phyloP scores from a whole-genome alignment of 2,329 filamentous ascomycete genomes.

The Penicillium thymicola region DNA sequence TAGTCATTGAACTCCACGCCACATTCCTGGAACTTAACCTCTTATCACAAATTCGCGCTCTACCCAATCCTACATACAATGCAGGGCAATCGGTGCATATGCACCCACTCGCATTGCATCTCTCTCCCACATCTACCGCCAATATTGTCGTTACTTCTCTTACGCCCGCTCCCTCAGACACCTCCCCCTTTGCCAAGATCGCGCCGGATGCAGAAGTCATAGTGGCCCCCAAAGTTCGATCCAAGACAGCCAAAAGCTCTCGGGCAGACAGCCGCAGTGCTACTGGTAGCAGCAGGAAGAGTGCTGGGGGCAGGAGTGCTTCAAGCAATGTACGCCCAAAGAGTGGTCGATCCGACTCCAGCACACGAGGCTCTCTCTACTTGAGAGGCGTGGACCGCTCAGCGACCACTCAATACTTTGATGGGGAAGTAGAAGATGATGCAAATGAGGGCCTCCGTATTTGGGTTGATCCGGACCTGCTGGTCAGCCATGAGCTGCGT shows the following conservation, averaged over 20 bases:
- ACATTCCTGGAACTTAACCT: conserved; percentile 94
- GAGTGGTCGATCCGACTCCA: conserved; percentile 61
- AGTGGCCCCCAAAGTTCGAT: conserved; percentile 86
- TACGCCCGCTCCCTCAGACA: conserved; percentile 66
- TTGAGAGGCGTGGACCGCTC: conserved; percentile 73
- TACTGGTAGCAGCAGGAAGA: conserved; percentile 73
- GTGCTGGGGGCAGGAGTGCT: conserved; percentile 64
- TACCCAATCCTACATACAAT: conserved; percentile 76
- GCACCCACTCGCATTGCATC: conserved; percentile 84
- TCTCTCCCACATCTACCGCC: conserved; percentile 92
- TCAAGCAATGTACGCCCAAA: conserved; percentile 66
- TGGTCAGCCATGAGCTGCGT: conserved; percentile 68
- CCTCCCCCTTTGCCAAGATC: conserved; percentile 82
- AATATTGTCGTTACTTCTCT: conserved; percentile 83
- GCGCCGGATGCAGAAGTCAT: conserved; percentile 94
- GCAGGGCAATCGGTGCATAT: conserved; percentile 53
- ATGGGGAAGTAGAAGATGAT: conserved; percentile 57
- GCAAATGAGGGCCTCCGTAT: conserved; percentile 64
- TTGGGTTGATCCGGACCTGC: conserved; percentile 79
- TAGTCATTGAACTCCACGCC: conserved; percentile 90
- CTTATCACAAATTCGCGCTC: conserved; percentile 82
- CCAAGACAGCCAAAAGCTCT: conserved; percentile 61
- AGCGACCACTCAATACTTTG: conserved; percentile 72
- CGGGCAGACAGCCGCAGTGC: conserved; percentile 77
- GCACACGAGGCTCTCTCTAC: conserved; percentile 57